Evolutionary conservation across 2,329 filamentous ascomycete genomes (phyloP).

Genomic region (Neobulgaria alba): DNA sequence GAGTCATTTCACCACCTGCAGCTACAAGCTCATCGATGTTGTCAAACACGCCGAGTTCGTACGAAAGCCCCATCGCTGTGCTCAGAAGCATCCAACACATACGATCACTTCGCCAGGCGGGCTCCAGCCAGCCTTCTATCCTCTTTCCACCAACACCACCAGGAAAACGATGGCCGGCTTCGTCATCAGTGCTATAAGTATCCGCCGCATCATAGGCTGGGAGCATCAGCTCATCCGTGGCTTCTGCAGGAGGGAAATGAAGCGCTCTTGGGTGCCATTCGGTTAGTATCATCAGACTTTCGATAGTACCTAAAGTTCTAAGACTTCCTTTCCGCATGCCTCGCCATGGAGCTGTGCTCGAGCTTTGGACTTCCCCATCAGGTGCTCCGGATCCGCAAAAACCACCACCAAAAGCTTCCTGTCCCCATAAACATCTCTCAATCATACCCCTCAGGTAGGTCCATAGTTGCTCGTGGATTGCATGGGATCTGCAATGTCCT

Average conservation of each 20-base stretch:
- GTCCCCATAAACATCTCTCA: constrained; percentile 87
- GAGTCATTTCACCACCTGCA: constrained; percentile 47
- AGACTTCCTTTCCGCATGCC: constrained; percentile 68
- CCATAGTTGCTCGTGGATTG: constrained; percentile 94
- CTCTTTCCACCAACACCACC: constrained; percentile 67
- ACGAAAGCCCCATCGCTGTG: constrained; percentile 80
- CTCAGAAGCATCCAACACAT: constrained; percentile 98
- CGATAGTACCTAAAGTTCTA: constrained; percentile 84
- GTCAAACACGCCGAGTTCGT: constrained; percentile 93
- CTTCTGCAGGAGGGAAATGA: constrained; percentile 82
- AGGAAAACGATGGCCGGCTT: constrained; percentile 32
- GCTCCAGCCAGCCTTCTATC: constrained; percentile 94
- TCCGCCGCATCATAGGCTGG: constrained; percentile 46
- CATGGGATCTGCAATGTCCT: constrained; percentile 73
- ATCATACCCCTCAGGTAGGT: constrained; percentile 92
- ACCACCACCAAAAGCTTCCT: constrained; percentile 88
- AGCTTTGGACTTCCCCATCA: constrained; percentile 49
- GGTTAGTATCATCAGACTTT: constrained; percentile 86
- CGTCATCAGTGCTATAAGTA: constrained; percentile 36
- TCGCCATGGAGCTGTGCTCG: constrained; percentile 62
- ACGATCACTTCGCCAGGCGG: constrained; percentile 85
- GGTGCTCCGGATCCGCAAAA: constrained; percentile 64
- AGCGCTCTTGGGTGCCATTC: constrained; percentile 95
- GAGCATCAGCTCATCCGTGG: constrained; percentile 59
- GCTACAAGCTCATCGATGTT: constrained; percentile 66